A percentile compares a stretch with the other conserved stretches of the same genome.
Conservation (phyloP, 106 monocot species). For the Dioscorea alata region DNA sequence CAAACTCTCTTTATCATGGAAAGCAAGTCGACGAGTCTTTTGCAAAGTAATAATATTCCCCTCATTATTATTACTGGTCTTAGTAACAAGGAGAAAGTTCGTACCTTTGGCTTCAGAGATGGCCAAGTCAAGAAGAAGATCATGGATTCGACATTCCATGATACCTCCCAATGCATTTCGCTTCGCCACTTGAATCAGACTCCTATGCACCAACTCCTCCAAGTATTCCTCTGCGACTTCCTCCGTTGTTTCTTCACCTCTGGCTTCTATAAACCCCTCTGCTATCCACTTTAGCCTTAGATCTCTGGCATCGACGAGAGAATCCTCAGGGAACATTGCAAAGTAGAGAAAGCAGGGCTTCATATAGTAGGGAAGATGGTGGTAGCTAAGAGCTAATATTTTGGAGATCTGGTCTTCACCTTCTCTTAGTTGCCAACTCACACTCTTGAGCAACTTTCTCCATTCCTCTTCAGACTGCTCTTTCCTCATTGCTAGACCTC, state of each 20-base stretch:
- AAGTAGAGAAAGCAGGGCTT: slow-evolving; percentile 17
- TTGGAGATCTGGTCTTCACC: background rate
- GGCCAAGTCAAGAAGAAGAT: slow-evolving; percentile 18
- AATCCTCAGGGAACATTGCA: slow-evolving; percentile 7
- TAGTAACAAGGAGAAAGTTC: slow-evolving; percentile 6
- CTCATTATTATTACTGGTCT: no score
- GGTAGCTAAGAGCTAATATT: slow-evolving; percentile 14
- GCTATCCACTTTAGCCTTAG: slow-evolving; percentile 4
- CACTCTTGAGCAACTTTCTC: background rate
- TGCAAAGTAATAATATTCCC: no score
- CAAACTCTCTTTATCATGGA: no score
- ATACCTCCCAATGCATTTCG: background rate
- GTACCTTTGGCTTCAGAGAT: slow-evolving; percentile 13
- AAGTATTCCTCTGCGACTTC: slow-evolving; percentile 14
- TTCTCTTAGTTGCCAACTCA: background rate
- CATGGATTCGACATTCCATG: slow-evolving; percentile 10
- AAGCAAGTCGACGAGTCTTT: no score
- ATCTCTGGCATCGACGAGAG: background rate
- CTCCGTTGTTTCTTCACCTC: slow-evolving; percentile 7
- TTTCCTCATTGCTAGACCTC: background rate
- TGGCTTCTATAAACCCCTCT: slow-evolving; percentile 9
- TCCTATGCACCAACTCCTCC: slow-evolving; percentile 9
- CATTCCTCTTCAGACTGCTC: background rate
- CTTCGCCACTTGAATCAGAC: no score
- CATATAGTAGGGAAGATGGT: slow-evolving; percentile 11